Percentiles rank a stretch among this genome's conserved stretches.
phyloP scores from a whole-genome alignment of 768 basidiomycete genomes.

The Trametes villosa region DNA sequence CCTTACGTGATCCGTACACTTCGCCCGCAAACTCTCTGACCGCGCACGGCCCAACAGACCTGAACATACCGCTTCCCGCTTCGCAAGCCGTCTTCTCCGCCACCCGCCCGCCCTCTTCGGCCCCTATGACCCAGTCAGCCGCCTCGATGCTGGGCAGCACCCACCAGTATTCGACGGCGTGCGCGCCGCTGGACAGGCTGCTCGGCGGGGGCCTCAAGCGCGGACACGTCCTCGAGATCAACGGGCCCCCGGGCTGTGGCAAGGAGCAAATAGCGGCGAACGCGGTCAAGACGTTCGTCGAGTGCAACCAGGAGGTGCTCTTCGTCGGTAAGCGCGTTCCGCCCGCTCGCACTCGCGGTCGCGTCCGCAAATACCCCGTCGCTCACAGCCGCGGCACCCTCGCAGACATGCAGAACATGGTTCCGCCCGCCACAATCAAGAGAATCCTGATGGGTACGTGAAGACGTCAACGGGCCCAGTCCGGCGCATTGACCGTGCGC shows the following conservation, averaged over 20 bases:
- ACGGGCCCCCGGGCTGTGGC: conserved; percentile 74
- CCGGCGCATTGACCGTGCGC: conserved; percentile 13
- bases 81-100: conserved; percentile 52
- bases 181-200: conserved; percentile 56
- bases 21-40: conserved; percentile 8
- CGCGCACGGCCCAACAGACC: conserved; percentile 43
- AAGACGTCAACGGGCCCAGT: not conserved
- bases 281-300: conserved; percentile 52
- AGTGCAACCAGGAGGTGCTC: conserved; percentile 55
- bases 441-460: conserved; percentile 32
- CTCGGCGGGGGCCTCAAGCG: conserved; percentile 65
- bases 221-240: conserved; percentile 71
- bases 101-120: conserved; percentile 37
- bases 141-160: conserved; percentile 45
- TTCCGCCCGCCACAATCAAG: conserved; percentile 40
- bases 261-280: conserved; percentile 61
- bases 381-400: conserved; percentile 13
- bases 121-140: conserved; percentile 58
- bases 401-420: conserved; percentile 55
- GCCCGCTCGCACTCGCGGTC: conserved; percentile 17
- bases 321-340: conserved; percentile 57
- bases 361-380: conserved; percentile 10
- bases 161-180: conserved; percentile 45
- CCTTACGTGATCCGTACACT: conserved; percentile 12
- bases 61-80: conserved; percentile 49